A percentile compares a stretch with the other conserved stretches of the same genome.
These are phyloP conservation scores for Trichosporon sp. DNA, from an alignment of 1,284 basidiomycete species.

Conservation along the genomic window DNA sequence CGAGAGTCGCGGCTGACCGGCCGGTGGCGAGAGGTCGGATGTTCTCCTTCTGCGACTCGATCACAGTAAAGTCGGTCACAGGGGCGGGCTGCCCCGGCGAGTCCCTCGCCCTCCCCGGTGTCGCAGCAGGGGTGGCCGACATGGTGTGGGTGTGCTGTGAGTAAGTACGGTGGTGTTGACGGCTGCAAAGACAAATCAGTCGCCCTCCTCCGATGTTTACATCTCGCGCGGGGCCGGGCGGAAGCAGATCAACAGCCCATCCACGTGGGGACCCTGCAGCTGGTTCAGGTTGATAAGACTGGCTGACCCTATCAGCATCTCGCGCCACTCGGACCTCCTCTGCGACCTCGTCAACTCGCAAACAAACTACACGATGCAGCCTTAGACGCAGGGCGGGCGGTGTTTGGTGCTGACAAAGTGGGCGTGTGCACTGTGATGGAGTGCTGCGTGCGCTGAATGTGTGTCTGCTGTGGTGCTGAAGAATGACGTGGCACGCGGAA, in stretches of 20 bases:
- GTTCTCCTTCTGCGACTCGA: constrained; percentile 60
- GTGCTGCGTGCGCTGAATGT: not conserved
- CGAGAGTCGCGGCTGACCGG: constrained; percentile 56
- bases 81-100: constrained; percentile 28
- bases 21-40: constrained; percentile 57
- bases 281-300: not conserved
- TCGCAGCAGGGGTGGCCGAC: constrained; percentile 4
- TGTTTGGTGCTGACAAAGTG: not conserved
- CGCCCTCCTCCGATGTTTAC: constrained; percentile 8
- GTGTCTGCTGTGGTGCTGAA: not conserved
- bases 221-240: not conserved
- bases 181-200: constrained; percentile 19
- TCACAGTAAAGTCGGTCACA: constrained; percentile 49
- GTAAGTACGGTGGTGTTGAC: not conserved
- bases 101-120: constrained; percentile 6
- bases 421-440: not conserved
- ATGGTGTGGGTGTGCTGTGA: constrained; percentile 4
- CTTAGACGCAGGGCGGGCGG: not conserved
- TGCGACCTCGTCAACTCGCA: not conserved
- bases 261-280: not conserved
- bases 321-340: not conserved
- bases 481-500: not conserved
- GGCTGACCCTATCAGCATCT: not conserved
- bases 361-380: not conserved
- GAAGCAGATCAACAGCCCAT: not conserved